Evolutionary conservation across 148 eudicot genomes (phyloP).

Genomic region (Vaccinium vitisidaea): DNA sequence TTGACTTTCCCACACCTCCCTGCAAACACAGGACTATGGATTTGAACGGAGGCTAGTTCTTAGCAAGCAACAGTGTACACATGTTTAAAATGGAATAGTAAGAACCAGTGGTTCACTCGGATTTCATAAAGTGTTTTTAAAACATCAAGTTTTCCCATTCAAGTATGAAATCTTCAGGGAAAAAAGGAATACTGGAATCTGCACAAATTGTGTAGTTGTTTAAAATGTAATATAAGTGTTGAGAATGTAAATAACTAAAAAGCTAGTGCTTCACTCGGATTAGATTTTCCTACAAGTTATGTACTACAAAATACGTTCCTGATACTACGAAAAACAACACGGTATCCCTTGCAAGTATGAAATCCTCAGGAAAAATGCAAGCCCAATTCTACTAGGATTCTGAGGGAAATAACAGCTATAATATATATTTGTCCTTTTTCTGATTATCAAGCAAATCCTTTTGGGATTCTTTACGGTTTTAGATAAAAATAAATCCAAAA

Average conservation of each 20-base stretch:
- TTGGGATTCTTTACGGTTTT: neutral
- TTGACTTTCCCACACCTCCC: slow-evolving; percentile 99
- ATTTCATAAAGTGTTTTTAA: neutral
- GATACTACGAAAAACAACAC: neutral
- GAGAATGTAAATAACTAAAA: too few species aligned
- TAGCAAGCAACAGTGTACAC: slow-evolving; percentile 11
- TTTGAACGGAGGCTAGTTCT: neutral
- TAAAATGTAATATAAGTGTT: neutral
- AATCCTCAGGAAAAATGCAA: neutral
- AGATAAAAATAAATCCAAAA: neutral
- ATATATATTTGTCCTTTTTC: neutral
- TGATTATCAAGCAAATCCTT: neutral
- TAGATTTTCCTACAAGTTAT: neutral
- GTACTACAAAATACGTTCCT: neutral
- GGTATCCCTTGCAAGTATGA: neutral
- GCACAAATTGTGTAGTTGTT: too few species aligned
- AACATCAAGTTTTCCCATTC: neutral
- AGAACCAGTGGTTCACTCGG: neutral
- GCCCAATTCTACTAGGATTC: neutral
- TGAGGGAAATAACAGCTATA: neutral
- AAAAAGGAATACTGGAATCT: neutral
- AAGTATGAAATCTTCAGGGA: slow-evolving; percentile 2
- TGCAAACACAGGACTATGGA: slow-evolving; percentile 23
- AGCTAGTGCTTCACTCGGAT: neutral
- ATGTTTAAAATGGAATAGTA: neutral